Evolutionary conservation across 768 basidiomycete genomes (phyloP).

Genomic region (Imleria badia): DNA sequence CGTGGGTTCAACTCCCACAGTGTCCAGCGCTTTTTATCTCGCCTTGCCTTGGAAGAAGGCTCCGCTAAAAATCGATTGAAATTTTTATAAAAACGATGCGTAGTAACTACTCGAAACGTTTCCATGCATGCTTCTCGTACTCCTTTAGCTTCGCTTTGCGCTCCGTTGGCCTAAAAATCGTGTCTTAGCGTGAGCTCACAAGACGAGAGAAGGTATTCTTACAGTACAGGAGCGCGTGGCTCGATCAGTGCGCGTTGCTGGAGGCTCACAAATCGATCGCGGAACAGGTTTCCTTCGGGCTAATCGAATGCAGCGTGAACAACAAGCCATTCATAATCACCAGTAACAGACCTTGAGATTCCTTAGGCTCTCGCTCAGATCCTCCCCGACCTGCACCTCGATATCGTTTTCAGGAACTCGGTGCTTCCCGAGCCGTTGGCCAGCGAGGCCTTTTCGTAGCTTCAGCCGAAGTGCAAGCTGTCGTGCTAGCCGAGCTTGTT

Average conservation of each 20-base stretch:
- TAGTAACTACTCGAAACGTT: conserved; percentile 53
- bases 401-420: conserved; percentile 64
- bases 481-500: conserved; percentile 36
- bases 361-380: conserved; percentile 81
- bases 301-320: conserved; percentile 29
- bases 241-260: conserved; percentile 88
- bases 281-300: conserved; percentile 94
- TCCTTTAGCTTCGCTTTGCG: conserved; percentile 51
- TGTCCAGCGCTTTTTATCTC: conserved; percentile 22
- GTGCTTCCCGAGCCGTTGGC: conserved; percentile 79
- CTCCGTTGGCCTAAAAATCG: conserved; percentile 23
- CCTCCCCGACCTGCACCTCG: conserved; percentile 89
- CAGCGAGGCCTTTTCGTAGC: conserved; percentile 64
- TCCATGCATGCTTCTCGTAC: conserved; percentile 82
- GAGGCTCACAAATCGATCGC: conserved; percentile 82
- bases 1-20: conserved; percentile 54
- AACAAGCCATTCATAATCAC: neutral
- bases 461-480: conserved; percentile 47
- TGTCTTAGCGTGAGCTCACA: neutral
- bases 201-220: conserved; percentile 27
- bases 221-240: conserved; percentile 81
- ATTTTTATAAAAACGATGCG: no score
- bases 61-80: no score
- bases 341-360: conserved; percentile 66
- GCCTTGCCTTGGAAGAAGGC: no score